phyloP scores from a whole-genome alignment of 2,329 filamentous ascomycete species.

The Cryphonectria naterciae region DNA sequence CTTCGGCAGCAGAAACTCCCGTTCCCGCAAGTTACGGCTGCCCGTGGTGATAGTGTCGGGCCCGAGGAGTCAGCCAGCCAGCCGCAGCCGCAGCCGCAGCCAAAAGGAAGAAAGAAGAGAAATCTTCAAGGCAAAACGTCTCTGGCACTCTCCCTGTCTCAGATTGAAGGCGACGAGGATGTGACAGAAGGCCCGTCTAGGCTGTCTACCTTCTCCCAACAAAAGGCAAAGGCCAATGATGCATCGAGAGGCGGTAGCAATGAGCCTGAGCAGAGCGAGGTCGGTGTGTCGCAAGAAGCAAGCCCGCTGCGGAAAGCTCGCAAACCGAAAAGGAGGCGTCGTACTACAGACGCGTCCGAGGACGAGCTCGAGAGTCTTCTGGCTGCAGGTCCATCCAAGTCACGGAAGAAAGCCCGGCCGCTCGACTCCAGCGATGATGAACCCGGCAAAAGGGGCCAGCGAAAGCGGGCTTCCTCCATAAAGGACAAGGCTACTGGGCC shows the following conservation, averaged over 20 bases:
- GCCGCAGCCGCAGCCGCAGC: conserved; percentile 4
- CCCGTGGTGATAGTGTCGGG: neutral
- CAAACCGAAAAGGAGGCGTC: conserved; percentile 11
- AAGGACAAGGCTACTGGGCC: conserved; percentile 37
- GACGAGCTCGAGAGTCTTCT: conserved; percentile 25
- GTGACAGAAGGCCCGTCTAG: conserved; percentile 14
- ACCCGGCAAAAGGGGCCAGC: neutral
- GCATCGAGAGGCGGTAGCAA: conserved; percentile 13
- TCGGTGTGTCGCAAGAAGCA: neutral
- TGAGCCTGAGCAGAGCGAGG: conserved; percentile 1
- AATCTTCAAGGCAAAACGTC: conserved; percentile 18
- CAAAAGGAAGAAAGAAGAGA: conserved; percentile 21
- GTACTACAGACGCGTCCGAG: conserved; percentile 11
- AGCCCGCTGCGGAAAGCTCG: conserved; percentile 6
- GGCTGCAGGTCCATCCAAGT: conserved; percentile 18
- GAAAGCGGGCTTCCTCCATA: neutral
- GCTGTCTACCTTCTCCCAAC: conserved; percentile 18
- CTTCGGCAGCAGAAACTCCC: neutral
- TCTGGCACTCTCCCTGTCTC: conserved; percentile 23
- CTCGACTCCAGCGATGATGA: conserved; percentile 3
- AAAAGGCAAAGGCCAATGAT: conserved; percentile 15
- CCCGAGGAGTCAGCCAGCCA: conserved; percentile 12
- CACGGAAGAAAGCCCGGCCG: conserved; percentile 11
- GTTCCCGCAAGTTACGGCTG: neutral
- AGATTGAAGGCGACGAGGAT: conserved; percentile 22